Evolutionary conservation across 208 protist genomes (phyloP).

Genomic region (Strigomonas galati): DNA sequence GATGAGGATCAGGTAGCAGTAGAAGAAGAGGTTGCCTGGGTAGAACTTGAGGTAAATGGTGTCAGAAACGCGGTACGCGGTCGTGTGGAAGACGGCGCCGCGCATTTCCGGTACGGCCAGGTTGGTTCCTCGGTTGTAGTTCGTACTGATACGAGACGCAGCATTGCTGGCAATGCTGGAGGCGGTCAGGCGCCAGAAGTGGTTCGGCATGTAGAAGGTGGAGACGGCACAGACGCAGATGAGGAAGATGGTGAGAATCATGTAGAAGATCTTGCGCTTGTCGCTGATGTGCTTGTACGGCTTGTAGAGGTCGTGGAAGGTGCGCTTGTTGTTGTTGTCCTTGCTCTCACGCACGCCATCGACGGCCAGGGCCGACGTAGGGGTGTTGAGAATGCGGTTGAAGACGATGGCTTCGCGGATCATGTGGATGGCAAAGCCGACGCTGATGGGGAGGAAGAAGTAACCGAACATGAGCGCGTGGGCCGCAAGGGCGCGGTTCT

Average conservation of each 20-base stretch:
- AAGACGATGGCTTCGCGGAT: too few species aligned
- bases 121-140: slow-evolving; percentile 6
- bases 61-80: slow-evolving; percentile 24
- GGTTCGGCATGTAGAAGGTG: slow-evolving; percentile 56
- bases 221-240: slow-evolving; percentile 27
- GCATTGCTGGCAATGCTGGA: slow-evolving; percentile 30
- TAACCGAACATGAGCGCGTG: too few species aligned
- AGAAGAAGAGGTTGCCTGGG: slow-evolving; percentile 68
- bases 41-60: slow-evolving; percentile 48
- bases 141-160: not conserved
- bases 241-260: not conserved
- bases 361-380: too few species aligned
- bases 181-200: slow-evolving; percentile 24
- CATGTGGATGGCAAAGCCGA: too few species aligned
- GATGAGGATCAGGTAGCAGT: slow-evolving; percentile 32
- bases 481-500: too few species aligned
- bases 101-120: slow-evolving; percentile 41
- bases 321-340: too few species aligned
- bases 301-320: too few species aligned
- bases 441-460: too few species aligned
- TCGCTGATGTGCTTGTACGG: too few species aligned
- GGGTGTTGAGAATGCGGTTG: too few species aligned
- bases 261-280: too few species aligned
- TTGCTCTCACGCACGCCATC: too few species aligned
- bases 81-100: slow-evolving; percentile 38